A percentile compares a stretch with the other conserved stretches of the same genome.
Conservation (phyloP, 2,329 filamentous ascomycete genomes). For the Bipolaris victoriae region DNA sequence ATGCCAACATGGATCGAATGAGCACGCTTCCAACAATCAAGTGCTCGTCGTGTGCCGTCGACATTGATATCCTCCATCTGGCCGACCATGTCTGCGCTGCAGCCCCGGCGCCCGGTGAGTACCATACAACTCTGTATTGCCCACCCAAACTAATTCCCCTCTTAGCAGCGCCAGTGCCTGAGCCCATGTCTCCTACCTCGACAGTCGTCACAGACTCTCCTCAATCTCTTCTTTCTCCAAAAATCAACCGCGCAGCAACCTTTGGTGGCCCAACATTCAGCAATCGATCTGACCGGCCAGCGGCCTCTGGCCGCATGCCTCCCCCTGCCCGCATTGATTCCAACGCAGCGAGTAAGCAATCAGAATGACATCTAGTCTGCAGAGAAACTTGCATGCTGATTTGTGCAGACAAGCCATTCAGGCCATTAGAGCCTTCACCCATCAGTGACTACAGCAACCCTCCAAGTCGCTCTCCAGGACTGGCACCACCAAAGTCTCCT, state of each 20-base stretch:
- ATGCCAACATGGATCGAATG: slow-evolving; percentile 37
- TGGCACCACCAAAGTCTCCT: slow-evolving; percentile 32
- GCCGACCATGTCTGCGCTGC: slow-evolving; percentile 78
- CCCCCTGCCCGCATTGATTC: slow-evolving; percentile 64
- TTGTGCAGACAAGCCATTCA: slow-evolving; percentile 45
- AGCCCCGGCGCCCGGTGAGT: slow-evolving; percentile 51
- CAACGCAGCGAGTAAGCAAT: slow-evolving; percentile 62
- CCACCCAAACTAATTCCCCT: slow-evolving; percentile 19
- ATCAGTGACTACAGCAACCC: slow-evolving; percentile 38
- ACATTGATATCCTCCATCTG: slow-evolving; percentile 85
- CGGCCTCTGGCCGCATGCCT: slow-evolving; percentile 54
- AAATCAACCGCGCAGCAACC: slow-evolving; percentile 43
- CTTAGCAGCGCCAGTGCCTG: slow-evolving; percentile 22
- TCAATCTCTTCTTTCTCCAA: slow-evolving; percentile 21
- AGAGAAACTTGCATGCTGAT: slow-evolving; percentile 20
- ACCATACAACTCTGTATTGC: slow-evolving; percentile 25
- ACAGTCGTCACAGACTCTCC: slow-evolving; percentile 14
- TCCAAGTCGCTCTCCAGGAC: slow-evolving; percentile 32
- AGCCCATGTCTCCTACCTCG: slow-evolving; percentile 19
- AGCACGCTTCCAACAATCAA: slow-evolving; percentile 49
- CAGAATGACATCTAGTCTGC: neutral
- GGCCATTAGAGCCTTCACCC: slow-evolving; percentile 33
- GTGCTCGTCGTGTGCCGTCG: slow-evolving; percentile 51
- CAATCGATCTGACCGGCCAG: slow-evolving; percentile 31
- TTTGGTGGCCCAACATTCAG: slow-evolving; percentile 38